Percentiles rank a stretch among this genome's conserved stretches.
Evolutionary conservation across 2,329 filamentous ascomycete genomes (phyloP).

Genomic region (Beauveria bassiana): DNA sequence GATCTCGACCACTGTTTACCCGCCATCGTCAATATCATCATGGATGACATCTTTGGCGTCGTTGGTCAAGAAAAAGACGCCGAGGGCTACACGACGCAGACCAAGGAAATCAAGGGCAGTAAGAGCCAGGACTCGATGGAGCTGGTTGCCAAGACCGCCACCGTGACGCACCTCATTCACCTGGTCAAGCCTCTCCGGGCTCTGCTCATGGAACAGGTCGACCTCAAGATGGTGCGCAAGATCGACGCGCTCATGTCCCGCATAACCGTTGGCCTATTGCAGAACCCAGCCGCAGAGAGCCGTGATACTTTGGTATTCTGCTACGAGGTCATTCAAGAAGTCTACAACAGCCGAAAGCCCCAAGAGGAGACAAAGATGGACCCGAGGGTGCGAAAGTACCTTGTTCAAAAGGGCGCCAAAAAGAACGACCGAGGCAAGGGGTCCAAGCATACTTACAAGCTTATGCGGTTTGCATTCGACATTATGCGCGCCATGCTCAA

Average conservation of each 20-base stretch:
- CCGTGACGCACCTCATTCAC: conserved; percentile 63
- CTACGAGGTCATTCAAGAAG: conserved; percentile 86
- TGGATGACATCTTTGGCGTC: conserved; percentile 95
- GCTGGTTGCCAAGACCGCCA: conserved; percentile 74
- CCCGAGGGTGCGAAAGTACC: conserved; percentile 60
- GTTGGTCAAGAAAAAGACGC: conserved; percentile 95
- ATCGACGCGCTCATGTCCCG: conserved; percentile 82
- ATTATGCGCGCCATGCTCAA: conserved; percentile 77
- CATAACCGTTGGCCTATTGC: conserved; percentile 73
- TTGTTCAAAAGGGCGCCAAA: conserved; percentile 73
- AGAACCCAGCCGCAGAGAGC: conserved; percentile 71
- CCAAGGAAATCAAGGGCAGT: conserved; percentile 96
- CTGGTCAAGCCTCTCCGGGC: conserved; percentile 72
- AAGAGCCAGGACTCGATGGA: conserved; percentile 99
- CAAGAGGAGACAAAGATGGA: conserved; percentile 48
- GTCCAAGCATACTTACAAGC: conserved; percentile 77
- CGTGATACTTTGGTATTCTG: conserved; percentile 87
- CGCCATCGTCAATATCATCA: conserved; percentile 73
- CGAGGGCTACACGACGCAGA: conserved; percentile 87
- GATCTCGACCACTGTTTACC: conserved; percentile 83
- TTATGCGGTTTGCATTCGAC: conserved; percentile 81
- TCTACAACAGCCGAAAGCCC: conserved; percentile 58
- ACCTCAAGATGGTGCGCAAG: conserved; percentile 75
- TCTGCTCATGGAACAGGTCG: conserved; percentile 75
- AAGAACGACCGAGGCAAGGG: conserved; percentile 65